A percentile compares a stretch with the other conserved stretches of the same genome.
These are phyloP conservation scores for Sporisorium scitamineum DNA, from an alignment of 1,284 basidiomycete species.

Conservation along the genomic window DNA sequence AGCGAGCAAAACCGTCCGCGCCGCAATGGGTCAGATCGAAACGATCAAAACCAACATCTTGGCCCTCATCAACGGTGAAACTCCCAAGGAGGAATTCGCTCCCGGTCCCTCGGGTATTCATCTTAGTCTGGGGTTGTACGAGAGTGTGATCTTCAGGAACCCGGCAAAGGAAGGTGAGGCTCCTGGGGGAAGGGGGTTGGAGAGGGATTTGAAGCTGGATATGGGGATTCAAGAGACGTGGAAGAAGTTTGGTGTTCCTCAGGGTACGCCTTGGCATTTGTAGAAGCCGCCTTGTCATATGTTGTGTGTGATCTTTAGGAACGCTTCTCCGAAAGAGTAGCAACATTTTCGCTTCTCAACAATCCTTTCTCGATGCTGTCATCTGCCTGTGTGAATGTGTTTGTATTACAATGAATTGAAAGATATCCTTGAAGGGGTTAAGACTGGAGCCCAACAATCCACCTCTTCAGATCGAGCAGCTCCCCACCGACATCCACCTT, in stretches of 20 bases:
- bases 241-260: conserved; percentile 30
- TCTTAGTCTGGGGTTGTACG: conserved; percentile 36
- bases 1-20: conserved; percentile 43
- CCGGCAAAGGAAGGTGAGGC: conserved; percentile 2
- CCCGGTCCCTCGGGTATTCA: conserved; percentile 38
- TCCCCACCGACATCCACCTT: conserved; percentile 10
- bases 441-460: conserved; percentile 41
- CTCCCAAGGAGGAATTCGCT: conserved; percentile 8
- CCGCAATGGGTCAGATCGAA: conserved; percentile 41
- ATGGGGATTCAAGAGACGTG: conserved; percentile 34
- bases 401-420: not conserved
- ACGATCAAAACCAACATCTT: conserved; percentile 40
- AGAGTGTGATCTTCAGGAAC: conserved; percentile 48
- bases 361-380: not conserved
- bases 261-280: conserved; percentile 44
- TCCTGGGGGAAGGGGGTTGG: conserved; percentile 26
- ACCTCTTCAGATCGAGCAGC: conserved; percentile 29
- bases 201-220: conserved; percentile 30
- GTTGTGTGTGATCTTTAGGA: no score
- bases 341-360: not conserved
- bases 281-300: not conserved
- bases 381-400: not conserved
- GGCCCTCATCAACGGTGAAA: conserved; percentile 11
- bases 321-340: not conserved
- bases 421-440: not conserved